phyloP scores from a whole-genome alignment of 1,139 yeast genomes.

The Saccharomycopsis phalli region DNA sequence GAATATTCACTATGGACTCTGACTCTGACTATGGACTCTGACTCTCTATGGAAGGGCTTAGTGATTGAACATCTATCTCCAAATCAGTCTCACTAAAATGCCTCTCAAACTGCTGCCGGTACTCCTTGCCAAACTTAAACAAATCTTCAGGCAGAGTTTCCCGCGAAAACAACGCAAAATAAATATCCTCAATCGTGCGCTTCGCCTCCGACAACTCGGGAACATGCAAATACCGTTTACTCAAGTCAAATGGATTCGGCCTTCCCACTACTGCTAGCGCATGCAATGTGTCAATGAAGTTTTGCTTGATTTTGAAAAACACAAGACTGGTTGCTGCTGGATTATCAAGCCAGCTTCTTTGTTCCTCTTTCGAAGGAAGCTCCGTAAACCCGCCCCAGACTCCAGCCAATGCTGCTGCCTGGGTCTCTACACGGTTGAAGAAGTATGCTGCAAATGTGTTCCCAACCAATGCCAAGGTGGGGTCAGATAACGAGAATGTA shows the following conservation, averaged over 20 bases:
- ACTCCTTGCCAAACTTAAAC: no score
- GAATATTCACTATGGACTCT: no score
- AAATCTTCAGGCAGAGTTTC: no score
- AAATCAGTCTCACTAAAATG: no score
- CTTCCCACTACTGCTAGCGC: slow-evolving; percentile 28
- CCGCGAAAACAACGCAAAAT: slow-evolving; percentile 1
- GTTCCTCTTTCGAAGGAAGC: slow-evolving; percentile 24
- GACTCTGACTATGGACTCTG: no score
- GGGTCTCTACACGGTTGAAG: slow-evolving; percentile 25
- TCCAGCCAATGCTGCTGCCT: slow-evolving; percentile 25
- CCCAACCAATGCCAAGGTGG: slow-evolving; percentile 32
- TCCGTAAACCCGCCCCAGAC: slow-evolving; percentile 22
- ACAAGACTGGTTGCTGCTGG: slow-evolving; percentile 26
- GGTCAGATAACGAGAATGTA: slow-evolving; percentile 34
- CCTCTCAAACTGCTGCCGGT: no score
- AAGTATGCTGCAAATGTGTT: slow-evolving; percentile 25
- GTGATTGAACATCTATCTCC: no score
- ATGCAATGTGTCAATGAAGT: slow-evolving; percentile 25
- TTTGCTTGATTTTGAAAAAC: slow-evolving; percentile 23
- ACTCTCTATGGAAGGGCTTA: no score
- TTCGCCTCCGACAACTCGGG: slow-evolving; percentile 3
- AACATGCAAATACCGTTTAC: slow-evolving; percentile 1
- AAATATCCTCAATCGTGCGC: slow-evolving; percentile 2
- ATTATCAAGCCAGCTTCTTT: slow-evolving; percentile 22
- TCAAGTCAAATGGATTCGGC: slow-evolving; percentile 22